These are phyloP conservation scores for Fagopyrum homotropicum DNA, from an alignment of 148 eudicot genomes.

Conservation along the genomic window DNA sequence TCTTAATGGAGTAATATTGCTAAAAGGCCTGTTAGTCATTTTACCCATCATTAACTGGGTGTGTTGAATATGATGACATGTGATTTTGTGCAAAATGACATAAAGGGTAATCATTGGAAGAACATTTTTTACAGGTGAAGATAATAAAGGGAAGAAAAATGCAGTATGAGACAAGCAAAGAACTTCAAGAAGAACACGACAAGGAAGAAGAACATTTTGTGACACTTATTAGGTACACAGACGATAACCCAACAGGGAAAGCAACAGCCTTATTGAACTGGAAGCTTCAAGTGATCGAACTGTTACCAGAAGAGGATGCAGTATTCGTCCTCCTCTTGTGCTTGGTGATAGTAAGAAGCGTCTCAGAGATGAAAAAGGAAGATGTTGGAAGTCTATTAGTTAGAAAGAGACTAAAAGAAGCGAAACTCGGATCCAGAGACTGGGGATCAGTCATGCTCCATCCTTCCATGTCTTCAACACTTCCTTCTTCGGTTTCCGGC, in stretches of 20 bases:
- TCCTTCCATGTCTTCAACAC: slow-evolving; percentile 26
- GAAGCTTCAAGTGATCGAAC: slow-evolving; percentile 62
- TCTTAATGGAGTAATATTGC: too few relatives aligned
- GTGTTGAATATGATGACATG: background rate
- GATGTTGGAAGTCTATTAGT: slow-evolving; percentile 67
- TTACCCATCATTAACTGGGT: background rate
- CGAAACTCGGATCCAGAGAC: slow-evolving; percentile 51
- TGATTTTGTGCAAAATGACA: background rate
- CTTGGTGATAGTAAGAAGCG: slow-evolving; percentile 55
- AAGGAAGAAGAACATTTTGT: slow-evolving; percentile 60
- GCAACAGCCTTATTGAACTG: slow-evolving; percentile 92
- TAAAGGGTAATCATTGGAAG: background rate
- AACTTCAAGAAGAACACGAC: slow-evolving; percentile 15
- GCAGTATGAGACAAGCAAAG: slow-evolving; percentile 47
- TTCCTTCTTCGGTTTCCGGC: slow-evolving; percentile 16
- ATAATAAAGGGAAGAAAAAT: slow-evolving; percentile 61
- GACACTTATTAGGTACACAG: slow-evolving; percentile 65
- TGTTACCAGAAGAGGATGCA: slow-evolving; percentile 82
- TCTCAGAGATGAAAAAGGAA: slow-evolving; percentile 59
- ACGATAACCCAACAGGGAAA: slow-evolving; percentile 70
- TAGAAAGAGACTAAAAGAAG: slow-evolving; percentile 63
- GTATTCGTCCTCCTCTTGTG: slow-evolving; percentile 63
- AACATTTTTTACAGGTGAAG: slow-evolving; percentile 39
- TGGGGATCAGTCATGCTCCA: slow-evolving; percentile 78
- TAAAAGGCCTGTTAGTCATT: too few relatives aligned